phyloP scores from a whole-genome alignment of 371 early-diverging fungal genomes.

The Mortierella sp. region DNA sequence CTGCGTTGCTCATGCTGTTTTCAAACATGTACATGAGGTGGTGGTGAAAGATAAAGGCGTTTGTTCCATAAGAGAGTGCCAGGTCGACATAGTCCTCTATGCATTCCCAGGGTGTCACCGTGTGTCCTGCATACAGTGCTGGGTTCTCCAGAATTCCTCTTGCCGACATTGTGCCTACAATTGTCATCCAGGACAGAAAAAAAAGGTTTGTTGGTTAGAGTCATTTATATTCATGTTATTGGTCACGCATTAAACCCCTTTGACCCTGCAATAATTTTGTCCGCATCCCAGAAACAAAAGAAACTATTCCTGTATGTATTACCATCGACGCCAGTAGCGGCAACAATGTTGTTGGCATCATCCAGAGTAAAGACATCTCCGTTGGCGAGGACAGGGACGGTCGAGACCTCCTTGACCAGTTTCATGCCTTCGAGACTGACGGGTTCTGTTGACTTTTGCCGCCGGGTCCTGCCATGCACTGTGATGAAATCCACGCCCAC shows the following conservation, averaged over 20 bases:
- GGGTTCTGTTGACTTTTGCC: conserved; percentile 82
- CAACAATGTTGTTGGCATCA: conserved; percentile 77
- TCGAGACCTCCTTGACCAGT: conserved; percentile 78
- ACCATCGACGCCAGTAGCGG: conserved; percentile 84
- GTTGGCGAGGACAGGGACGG: conserved; percentile 86
- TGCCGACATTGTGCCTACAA: conserved; percentile 89
- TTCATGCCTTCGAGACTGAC: conserved; percentile 80
- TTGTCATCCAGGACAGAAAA: not conserved
- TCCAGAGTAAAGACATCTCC: conserved; percentile 80
- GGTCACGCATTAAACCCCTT: too few species aligned
- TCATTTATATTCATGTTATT: too few species aligned
- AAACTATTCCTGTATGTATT: conserved; percentile 4
- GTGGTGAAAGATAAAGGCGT: conserved; percentile 89
- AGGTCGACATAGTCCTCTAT: conserved; percentile 82
- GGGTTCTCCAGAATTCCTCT: conserved; percentile 94
- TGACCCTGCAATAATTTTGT: not conserved
- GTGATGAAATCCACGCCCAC: conserved; percentile 86
- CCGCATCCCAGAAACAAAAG: not conserved
- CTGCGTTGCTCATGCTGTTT: conserved; percentile 83
- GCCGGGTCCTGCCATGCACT: conserved; percentile 86
- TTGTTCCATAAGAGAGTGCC: conserved; percentile 87
- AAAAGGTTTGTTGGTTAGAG: too few species aligned
- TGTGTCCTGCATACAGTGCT: conserved; percentile 80
- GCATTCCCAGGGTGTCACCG: conserved; percentile 80
- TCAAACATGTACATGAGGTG: conserved; percentile 97